Evolutionary conservation across 495 filamentous ascomycete genomes (phyloP).

Genomic region (Talaromyces ruber): DNA sequence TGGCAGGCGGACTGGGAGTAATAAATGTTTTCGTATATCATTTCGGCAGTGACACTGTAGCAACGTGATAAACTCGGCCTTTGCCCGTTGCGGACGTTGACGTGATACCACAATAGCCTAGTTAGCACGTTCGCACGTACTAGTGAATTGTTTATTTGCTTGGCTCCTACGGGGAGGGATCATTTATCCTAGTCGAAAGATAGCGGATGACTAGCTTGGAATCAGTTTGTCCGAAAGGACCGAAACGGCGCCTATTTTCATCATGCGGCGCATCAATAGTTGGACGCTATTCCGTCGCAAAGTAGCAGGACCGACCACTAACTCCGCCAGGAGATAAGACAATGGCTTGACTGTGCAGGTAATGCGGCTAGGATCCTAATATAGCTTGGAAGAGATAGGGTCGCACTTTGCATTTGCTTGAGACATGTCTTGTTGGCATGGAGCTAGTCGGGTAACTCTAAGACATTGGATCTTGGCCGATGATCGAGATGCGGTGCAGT

Average conservation of each 20-base stretch:
- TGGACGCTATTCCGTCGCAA: background rate
- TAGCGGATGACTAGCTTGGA: background rate
- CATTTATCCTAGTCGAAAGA: background rate
- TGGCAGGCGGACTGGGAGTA: background rate
- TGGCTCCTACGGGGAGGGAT: background rate
- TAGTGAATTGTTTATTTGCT: background rate
- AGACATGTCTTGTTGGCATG: background rate
- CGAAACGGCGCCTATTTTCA: background rate
- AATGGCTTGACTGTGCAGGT: background rate
- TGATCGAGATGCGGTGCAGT: background rate
- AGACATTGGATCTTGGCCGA: background rate
- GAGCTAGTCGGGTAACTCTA: slow-evolving; percentile 1
- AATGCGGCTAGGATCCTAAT: background rate
- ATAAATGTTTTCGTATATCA: background rate
- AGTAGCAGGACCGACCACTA: background rate
- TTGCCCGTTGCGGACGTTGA: background rate
- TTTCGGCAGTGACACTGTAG: background rate
- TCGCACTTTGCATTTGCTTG: background rate
- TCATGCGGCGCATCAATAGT: background rate
- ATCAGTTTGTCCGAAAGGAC: background rate
- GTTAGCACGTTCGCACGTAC: background rate
- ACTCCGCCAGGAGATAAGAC: background rate
- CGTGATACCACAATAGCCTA: background rate
- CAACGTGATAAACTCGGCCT: background rate
- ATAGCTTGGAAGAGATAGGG: background rate